These are phyloP conservation scores for Pseudoturritis turrita DNA, from an alignment of 345 rosid species.

Conservation along the genomic window DNA sequence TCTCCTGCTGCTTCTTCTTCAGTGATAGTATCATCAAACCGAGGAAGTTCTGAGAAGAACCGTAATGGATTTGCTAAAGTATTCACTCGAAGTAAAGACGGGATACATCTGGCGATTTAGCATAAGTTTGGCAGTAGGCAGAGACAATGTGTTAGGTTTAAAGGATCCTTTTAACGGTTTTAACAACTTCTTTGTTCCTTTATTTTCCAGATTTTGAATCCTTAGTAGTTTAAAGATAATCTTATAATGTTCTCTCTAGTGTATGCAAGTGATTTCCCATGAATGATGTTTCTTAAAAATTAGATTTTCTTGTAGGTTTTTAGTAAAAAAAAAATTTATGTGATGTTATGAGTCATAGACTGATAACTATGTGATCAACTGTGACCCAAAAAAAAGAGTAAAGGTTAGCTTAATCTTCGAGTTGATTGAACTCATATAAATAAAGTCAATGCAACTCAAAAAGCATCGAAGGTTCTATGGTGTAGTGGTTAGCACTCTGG, in stretches of 20 bases:
- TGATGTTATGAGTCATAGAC: too few species aligned
- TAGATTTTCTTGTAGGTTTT: neutral
- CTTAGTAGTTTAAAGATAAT: neutral
- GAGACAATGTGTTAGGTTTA: slow-evolving; percentile 4
- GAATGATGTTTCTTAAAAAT: neutral
- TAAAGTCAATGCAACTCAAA: fast-evolving
- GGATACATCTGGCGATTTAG: slow-evolving; percentile 80
- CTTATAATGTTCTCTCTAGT: neutral
- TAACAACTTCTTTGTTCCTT: slow-evolving; percentile 12
- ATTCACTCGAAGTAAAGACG: slow-evolving; percentile 80
- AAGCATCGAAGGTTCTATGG: slow-evolving; percentile 39
- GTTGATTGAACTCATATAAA: neutral
- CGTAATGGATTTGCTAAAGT: slow-evolving; percentile 87
- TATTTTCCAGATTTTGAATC: slow-evolving; percentile 14
- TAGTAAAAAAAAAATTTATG: too few species aligned
- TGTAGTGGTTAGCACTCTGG: slow-evolving; percentile 98
- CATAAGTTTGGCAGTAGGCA: slow-evolving; percentile 4
- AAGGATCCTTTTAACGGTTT: neutral
- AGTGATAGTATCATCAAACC: slow-evolving; percentile 30
- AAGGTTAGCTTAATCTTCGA: too few species aligned
- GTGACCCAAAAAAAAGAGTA: too few species aligned
- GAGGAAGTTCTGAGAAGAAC: slow-evolving; percentile 62
- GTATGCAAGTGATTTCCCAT: neutral
- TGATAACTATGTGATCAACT: too few species aligned
- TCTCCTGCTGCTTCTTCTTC: neutral